Evolutionary conservation across 2,329 filamentous ascomycete species (phyloP).

Genomic region (Aspergillus thermomutatus): DNA sequence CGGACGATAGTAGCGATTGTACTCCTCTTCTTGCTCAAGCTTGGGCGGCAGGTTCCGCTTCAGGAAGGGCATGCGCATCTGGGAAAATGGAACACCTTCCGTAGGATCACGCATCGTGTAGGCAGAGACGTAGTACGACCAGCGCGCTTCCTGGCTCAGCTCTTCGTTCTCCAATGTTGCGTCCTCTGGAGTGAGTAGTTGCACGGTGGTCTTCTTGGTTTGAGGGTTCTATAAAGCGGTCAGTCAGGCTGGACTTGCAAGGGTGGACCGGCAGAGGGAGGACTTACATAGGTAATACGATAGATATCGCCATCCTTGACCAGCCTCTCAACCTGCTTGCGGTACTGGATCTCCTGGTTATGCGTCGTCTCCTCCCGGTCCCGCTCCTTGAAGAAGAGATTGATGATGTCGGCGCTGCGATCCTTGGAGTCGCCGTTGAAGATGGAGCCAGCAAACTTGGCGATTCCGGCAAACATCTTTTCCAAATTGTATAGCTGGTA

Average conservation of each 20-base stretch:
- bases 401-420: constrained; percentile 85
- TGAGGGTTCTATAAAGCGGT: constrained; percentile 55
- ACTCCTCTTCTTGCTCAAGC: constrained; percentile 60
- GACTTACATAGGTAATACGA: constrained; percentile 82
- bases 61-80: constrained; percentile 66
- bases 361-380: constrained; percentile 82
- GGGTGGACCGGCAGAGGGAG: background rate
- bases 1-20: constrained; percentile 53
- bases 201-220: constrained; percentile 66
- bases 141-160: constrained; percentile 60
- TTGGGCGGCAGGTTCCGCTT: constrained; percentile 65
- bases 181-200: constrained; percentile 84
- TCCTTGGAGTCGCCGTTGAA: constrained; percentile 85
- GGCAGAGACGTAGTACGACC: constrained; percentile 95
- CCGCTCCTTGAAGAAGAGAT: constrained; percentile 79
- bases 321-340: constrained; percentile 88
- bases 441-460: constrained; percentile 76
- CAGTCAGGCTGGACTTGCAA: constrained; percentile 22
- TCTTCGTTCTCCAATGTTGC: constrained; percentile 72
- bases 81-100: constrained; percentile 66
- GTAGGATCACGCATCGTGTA: constrained; percentile 87
- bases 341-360: constrained; percentile 81
- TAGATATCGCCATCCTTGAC: constrained; percentile 92
- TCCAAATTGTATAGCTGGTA: constrained; percentile 94
- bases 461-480: constrained; percentile 77